phyloP scores from a whole-genome alignment of 1,284 basidiomycete species.

The Vanrija sp. region DNA sequence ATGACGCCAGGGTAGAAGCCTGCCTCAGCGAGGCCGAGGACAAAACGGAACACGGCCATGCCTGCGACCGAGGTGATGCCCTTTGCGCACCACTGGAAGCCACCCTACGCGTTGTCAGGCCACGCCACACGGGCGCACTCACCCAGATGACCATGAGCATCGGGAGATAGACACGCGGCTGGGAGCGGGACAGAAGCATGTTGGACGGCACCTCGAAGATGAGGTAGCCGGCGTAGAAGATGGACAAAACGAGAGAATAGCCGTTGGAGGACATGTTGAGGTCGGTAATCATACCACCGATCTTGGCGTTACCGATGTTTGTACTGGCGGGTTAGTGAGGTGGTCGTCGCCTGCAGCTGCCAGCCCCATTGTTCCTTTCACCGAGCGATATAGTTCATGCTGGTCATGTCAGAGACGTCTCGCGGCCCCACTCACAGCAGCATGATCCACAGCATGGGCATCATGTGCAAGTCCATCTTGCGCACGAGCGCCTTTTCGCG shows the following conservation, averaged over 20 bases:
- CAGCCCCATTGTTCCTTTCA: neutral
- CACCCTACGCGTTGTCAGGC: neutral
- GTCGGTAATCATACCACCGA: slow-evolving; percentile 40
- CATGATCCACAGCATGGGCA: neutral
- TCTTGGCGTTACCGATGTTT: slow-evolving; percentile 29
- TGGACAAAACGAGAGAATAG: slow-evolving; percentile 35
- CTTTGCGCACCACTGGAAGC: neutral
- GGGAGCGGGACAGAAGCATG: slow-evolving; percentile 26
- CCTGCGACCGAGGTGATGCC: slow-evolving; percentile 15
- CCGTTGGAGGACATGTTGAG: slow-evolving; percentile 31
- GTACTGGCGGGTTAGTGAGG: slow-evolving; percentile 17
- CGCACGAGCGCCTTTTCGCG: neutral
- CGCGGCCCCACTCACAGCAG: neutral
- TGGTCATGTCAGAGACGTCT: neutral
- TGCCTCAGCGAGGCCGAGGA: slow-evolving; percentile 38
- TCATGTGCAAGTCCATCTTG: neutral
- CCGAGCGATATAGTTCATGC: neutral
- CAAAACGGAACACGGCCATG: slow-evolving; percentile 34
- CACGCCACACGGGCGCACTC: neutral
- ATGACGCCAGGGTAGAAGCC: slow-evolving; percentile 39
- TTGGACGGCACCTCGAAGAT: slow-evolving; percentile 45
- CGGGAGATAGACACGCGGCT: too few species aligned
- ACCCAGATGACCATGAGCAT: slow-evolving; percentile 10
- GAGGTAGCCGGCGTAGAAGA: slow-evolving; percentile 8
- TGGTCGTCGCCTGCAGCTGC: too few species aligned